These are phyloP conservation scores for Chaetomium olivaceum DNA, from an alignment of 2,329 filamentous ascomycete genomes.

Conservation along the genomic window DNA sequence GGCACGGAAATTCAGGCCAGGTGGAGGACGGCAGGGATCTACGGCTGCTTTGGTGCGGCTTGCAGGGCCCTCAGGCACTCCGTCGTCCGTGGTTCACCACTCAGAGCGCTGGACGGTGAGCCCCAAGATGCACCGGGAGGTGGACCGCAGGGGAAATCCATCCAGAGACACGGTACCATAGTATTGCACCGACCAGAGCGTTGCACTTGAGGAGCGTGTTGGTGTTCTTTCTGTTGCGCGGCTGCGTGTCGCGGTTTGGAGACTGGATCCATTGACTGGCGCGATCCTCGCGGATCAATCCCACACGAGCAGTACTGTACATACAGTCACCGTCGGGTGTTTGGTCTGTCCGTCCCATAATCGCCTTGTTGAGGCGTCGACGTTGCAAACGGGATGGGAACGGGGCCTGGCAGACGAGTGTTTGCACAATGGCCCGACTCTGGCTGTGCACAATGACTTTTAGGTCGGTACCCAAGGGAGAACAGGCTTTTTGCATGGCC, in stretches of 20 bases:
- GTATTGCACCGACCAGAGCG: conserved; percentile 22
- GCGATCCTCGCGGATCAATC: conserved; percentile 13
- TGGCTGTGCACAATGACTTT: neutral
- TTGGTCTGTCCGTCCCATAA: conserved; percentile 5
- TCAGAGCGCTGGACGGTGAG: conserved; percentile 31
- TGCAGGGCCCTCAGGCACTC: conserved; percentile 27
- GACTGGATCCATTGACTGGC: neutral
- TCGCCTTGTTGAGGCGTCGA: conserved; percentile 22
- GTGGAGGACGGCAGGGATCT: conserved; percentile 35
- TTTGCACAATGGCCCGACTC: neutral
- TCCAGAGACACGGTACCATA: conserved; percentile 34
- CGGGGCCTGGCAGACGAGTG: conserved; percentile 6
- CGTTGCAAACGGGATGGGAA: neutral
- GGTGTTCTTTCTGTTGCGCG: conserved; percentile 18
- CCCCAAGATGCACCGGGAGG: conserved; percentile 22
- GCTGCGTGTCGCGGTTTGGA: conserved; percentile 15
- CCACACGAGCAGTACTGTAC: neutral
- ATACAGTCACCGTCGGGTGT: neutral
- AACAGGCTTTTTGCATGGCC: neutral
- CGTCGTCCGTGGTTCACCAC: conserved; percentile 28
- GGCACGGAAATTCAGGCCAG: conserved; percentile 37
- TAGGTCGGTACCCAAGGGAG: neutral
- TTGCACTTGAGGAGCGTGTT: conserved; percentile 25
- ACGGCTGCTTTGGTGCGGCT: conserved; percentile 29
- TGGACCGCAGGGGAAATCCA: conserved; percentile 30